Evolutionary conservation across 805 yeast genomes (phyloP), one percentile per base, ranked within the genome.

Genomic region (Wickerhamiella sorbophila): DNA sequence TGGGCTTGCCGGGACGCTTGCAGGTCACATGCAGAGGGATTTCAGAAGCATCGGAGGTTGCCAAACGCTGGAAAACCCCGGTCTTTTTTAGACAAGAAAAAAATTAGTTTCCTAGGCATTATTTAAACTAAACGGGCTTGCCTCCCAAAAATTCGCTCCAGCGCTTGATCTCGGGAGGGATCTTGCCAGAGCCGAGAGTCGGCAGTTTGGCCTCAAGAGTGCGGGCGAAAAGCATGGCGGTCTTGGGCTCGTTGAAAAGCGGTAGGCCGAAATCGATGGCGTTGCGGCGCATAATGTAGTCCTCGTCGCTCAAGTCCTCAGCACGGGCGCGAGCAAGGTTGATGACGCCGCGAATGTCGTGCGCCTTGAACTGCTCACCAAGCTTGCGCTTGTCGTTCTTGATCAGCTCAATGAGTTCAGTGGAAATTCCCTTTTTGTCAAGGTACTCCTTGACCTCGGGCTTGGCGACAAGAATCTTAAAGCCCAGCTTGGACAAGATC

Each of bases 91-190:
- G n/a, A n/a, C n/a, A n/a, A n/a, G n/a, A n/a, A n/a, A n/a, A n/a
- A n/a, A n/a, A n/a, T n/a, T n/a, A n/a, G n/a, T n/a, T n/a, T n/a
- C n/a, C n/a, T n/a, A n/a, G n/a, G n/a, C n/a, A 24, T 6, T 24
- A 12, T 24, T 12, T 24, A 8, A 24, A 8, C 12, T 24, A 24
- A 22, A 85, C 87, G 41, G 93, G 91, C 70, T 84, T 87, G 41
- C 94, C 94, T 45, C 94, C 95, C 57, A 91, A 75, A 57, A 81
- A 91, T 61, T 88, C 96, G 66, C 94, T 84, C 99, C 99, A 91
- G 64, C 96, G 75, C 58, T 69, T 71, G 41, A 86, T 97, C 66
- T 91, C 97, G 17, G 64, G 56, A 43, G 98, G 97, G 51, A 88
- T 73, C 41, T 62, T 61, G 35, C 60, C 62, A 27, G 64, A 64